Percentiles rank a stretch among this genome's conserved stretches.
phyloP scores from a whole-genome alignment of 148 eudicot genomes.

The Silene latifolia region DNA sequence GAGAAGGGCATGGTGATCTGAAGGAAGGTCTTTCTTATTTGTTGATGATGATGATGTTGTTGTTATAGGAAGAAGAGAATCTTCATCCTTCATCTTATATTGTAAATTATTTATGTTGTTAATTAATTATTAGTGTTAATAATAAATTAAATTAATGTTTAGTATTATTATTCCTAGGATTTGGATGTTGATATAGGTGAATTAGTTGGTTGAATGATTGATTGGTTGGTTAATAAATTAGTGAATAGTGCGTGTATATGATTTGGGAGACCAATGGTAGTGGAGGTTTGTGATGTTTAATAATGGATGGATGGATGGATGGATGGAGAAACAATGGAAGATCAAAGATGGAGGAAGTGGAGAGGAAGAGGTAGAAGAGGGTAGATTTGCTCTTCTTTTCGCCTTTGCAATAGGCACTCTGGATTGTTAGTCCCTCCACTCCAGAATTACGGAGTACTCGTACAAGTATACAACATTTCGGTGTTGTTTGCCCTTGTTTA shows the following conservation, averaged over 20 bases:
- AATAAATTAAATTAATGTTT: too few species aligned
- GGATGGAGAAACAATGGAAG: background rate
- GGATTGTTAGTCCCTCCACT: too few species aligned
- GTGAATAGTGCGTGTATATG: too few species aligned
- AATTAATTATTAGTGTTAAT: background rate
- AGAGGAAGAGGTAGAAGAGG: background rate
- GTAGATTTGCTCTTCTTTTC: background rate
- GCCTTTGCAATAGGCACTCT: background rate
- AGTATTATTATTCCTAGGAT: background rate
- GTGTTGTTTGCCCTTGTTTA: too few species aligned
- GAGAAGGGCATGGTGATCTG: conserved; percentile 13
- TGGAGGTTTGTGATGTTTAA: background rate
- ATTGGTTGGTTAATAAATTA: background rate
- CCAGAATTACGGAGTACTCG: too few species aligned
- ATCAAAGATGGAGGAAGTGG: background rate
- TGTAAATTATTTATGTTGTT: background rate
- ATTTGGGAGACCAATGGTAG: too few species aligned
- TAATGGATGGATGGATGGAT: background rate
- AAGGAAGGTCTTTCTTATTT: conserved; percentile 33
- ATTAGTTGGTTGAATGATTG: background rate
- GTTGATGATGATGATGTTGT: conserved; percentile 24
- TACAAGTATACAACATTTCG: too few species aligned
- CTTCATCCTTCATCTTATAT: conserved; percentile 51
- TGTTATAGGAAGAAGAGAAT: conserved; percentile 46
- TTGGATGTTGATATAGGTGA: too few species aligned